Percentiles rank a stretch among this genome's conserved stretches.
phyloP scores from a whole-genome alignment of 2,329 filamentous ascomycete species.

The Paracorniculantispora psalliotae region DNA sequence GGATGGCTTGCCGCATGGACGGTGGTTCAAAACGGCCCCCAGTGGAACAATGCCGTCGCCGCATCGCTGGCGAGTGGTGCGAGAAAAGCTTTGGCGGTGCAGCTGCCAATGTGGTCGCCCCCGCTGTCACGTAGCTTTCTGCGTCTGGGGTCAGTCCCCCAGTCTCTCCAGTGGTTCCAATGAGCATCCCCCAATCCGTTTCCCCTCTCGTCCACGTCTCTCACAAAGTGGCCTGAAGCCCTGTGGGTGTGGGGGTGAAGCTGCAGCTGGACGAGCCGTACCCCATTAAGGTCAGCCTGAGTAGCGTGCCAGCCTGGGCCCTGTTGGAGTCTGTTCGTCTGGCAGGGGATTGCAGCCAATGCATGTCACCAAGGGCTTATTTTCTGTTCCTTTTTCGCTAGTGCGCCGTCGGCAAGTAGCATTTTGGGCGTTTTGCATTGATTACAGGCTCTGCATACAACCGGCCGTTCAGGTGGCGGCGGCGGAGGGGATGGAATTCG shows the following conservation, averaged over 20 bases:
- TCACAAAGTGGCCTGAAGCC: background rate
- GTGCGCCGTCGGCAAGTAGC: background rate
- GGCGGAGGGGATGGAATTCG: background rate
- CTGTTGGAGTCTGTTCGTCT: background rate
- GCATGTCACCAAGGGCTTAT: constrained; percentile 4
- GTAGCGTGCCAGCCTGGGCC: background rate
- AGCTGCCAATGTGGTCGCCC: constrained; percentile 8
- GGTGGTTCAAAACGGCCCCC: background rate
- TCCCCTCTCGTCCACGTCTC: background rate
- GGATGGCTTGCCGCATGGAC: background rate
- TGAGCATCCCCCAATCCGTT: background rate
- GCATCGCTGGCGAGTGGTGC: background rate
- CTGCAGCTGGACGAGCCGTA: background rate
- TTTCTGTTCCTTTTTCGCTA: background rate
- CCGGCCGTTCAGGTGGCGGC: background rate
- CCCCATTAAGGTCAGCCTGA: constrained; percentile 1
- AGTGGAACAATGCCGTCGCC: background rate
- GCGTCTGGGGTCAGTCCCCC: background rate
- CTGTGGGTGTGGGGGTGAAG: background rate
- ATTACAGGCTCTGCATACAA: background rate
- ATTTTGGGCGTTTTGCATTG: background rate
- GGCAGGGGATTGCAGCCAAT: background rate
- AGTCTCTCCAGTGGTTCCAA: constrained; percentile 9
- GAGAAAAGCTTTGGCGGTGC: background rate
- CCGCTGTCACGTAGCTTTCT: constrained; percentile 14